phyloP scores from a whole-genome alignment of 1,284 basidiomycete species.

The Sanghuangporus sanghuang region DNA sequence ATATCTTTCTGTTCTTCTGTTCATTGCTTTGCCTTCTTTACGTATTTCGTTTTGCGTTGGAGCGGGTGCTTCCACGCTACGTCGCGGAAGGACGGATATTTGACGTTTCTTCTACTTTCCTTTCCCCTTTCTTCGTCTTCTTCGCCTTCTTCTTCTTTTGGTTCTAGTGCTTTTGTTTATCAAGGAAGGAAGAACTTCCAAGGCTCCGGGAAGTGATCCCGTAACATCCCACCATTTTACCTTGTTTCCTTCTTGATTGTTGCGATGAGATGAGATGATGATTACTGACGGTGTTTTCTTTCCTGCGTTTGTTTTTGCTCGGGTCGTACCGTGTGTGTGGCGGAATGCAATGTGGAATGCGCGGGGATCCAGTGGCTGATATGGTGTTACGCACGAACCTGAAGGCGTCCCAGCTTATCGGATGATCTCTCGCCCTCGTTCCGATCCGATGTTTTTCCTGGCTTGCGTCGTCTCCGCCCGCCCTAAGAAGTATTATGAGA shows the following conservation, averaged over 20 bases:
- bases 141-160: background rate
- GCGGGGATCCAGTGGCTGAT: conserved; percentile 15
- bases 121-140: background rate
- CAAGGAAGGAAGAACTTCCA: background rate
- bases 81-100: background rate
- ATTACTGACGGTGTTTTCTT: background rate
- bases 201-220: too few species aligned
- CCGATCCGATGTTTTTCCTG: too few species aligned
- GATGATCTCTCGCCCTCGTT: background rate
- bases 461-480: too few species aligned
- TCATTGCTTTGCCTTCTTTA: too few species aligned
- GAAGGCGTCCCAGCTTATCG: conserved; percentile 18
- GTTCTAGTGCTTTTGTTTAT: background rate
- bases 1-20: too few species aligned
- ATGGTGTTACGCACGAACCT: conserved; percentile 19
- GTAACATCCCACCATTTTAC: background rate
- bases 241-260: background rate
- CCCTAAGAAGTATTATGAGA: too few species aligned
- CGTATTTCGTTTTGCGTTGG: too few species aligned
- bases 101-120: background rate
- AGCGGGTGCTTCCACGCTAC: too few species aligned
- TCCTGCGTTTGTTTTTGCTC: background rate
- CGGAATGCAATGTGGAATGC: too few species aligned
- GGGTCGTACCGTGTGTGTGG: background rate
- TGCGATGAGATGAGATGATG: too few species aligned